Conservation (phyloP, 2,329 filamentous ascomycete species). For the Alternaria novae-zelandiae region DNA sequence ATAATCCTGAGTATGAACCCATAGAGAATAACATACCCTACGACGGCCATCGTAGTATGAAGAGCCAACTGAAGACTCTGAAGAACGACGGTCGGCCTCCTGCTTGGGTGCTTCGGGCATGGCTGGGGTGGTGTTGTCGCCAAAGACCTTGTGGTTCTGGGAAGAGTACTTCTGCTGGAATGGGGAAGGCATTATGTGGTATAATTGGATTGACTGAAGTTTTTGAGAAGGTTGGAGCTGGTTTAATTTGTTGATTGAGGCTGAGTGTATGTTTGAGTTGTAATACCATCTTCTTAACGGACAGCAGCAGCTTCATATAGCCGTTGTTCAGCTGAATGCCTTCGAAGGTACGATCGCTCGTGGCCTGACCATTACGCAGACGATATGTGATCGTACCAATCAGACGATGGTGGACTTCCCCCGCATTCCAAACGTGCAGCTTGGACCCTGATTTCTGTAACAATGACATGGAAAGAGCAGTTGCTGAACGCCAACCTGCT, state of each 20-base stretch:
- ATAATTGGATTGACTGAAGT: not conserved
- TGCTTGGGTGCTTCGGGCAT: slow-evolving; percentile 46
- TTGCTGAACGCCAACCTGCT: slow-evolving; percentile 2
- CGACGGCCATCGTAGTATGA: slow-evolving; percentile 34
- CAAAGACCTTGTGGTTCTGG: slow-evolving; percentile 42
- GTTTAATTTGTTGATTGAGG: not conserved
- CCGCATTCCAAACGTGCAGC: slow-evolving; percentile 36
- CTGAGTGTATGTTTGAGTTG: not conserved
- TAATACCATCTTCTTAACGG: not conserved
- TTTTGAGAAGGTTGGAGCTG: not conserved
- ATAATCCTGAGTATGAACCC: no score
- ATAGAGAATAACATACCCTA: slow-evolving; percentile 21
- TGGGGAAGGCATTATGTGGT: slow-evolving; percentile 42
- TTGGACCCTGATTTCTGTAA: slow-evolving; percentile 35
- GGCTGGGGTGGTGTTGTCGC: slow-evolving; percentile 31
- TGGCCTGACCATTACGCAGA: slow-evolving; percentile 42
- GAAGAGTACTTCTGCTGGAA: slow-evolving; percentile 48
- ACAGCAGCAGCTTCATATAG: slow-evolving; percentile 20
- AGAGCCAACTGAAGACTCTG: slow-evolving; percentile 38
- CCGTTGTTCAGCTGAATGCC: slow-evolving; percentile 21
- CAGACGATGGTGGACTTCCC: slow-evolving; percentile 33
- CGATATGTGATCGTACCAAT: slow-evolving; percentile 46
- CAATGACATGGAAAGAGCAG: slow-evolving; percentile 28
- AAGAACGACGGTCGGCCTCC: slow-evolving; percentile 40
- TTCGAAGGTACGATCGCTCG: slow-evolving; percentile 26